phyloP scores from a whole-genome alignment of 495 filamentous ascomycete genomes.

The Diplogelasinospora grovesii region DNA sequence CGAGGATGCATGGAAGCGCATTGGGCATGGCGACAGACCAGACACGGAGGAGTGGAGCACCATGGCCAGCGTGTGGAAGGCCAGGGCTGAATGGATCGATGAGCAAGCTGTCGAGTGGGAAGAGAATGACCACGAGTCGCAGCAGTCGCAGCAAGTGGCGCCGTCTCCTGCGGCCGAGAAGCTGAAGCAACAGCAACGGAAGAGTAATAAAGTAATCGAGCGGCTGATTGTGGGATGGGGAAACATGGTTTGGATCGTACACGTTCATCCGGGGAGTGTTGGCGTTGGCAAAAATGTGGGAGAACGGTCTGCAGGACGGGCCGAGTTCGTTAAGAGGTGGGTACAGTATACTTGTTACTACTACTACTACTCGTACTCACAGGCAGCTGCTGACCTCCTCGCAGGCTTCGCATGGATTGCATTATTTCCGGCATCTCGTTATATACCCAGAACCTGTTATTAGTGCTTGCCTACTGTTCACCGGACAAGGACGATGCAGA shows the following conservation, averaged over 20 bases:
- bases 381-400: slow-evolving; percentile 27
- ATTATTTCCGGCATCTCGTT: slow-evolving; percentile 94
- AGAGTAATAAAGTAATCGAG: slow-evolving; percentile 49
- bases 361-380: no score
- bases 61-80: slow-evolving; percentile 92
- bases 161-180: slow-evolving; percentile 41
- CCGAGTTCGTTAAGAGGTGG: slow-evolving; percentile 86
- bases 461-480: slow-evolving; percentile 84
- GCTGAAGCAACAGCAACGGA: slow-evolving; percentile 38
- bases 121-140: slow-evolving; percentile 33
- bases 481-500: slow-evolving; percentile 56
- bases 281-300: slow-evolving; percentile 62
- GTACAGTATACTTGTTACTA: no score
- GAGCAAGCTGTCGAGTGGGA: slow-evolving; percentile 62
- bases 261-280: slow-evolving; percentile 72
- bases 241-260: slow-evolving; percentile 88
- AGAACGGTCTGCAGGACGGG: slow-evolving; percentile 66
- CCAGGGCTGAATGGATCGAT: slow-evolving; percentile 85
- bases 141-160: slow-evolving; percentile 13
- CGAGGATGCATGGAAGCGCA: slow-evolving; percentile 90
- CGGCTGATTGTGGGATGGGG: slow-evolving; percentile 92
- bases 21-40: slow-evolving; percentile 83
- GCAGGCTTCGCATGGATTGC: slow-evolving; percentile 87
- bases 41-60: slow-evolving; percentile 80
- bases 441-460: slow-evolving; percentile 85